phyloP scores from a whole-genome alignment of 2,329 filamentous ascomycete species.

The Fusarium bulbicola region DNA sequence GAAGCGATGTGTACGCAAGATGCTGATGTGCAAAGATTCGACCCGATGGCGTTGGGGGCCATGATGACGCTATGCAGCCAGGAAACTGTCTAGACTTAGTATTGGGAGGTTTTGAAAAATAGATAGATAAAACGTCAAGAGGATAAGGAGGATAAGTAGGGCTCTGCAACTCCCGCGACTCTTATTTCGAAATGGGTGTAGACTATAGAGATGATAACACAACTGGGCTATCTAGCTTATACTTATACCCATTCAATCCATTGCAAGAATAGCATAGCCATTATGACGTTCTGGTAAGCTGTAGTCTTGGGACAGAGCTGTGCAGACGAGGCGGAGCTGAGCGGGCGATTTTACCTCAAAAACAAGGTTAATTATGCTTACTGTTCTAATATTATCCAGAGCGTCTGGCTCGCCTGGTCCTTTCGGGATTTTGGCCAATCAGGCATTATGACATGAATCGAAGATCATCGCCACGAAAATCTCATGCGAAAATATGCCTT shows the following conservation, averaged over 20 bases:
- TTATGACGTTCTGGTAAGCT: background rate
- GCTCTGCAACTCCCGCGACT: background rate
- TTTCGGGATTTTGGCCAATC: fast-evolving
- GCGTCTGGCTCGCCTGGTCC: background rate
- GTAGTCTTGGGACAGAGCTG: background rate
- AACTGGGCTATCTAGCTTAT: background rate
- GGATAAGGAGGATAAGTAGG: background rate
- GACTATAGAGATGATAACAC: background rate
- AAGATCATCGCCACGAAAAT: background rate
- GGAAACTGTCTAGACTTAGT: too few species aligned
- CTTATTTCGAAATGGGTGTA: background rate
- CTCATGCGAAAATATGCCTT: background rate
- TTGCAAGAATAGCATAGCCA: background rate
- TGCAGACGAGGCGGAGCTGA: background rate
- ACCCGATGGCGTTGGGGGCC: background rate
- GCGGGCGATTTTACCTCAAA: background rate
- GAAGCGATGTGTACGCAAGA: conserved; percentile 46
- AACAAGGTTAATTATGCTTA: background rate
- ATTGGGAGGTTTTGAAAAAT: too few species aligned
- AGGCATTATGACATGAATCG: fast-evolving
- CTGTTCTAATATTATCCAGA: background rate
- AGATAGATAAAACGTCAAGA: fast-evolving
- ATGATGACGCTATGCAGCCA: background rate
- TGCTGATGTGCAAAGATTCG: conserved; percentile 33
- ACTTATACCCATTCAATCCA: background rate